Percentiles rank a stretch among this genome's conserved stretches.
Evolutionary conservation across 352 stramenopile genomes (phyloP).

Genomic region (Phytophthora litchii): DNA sequence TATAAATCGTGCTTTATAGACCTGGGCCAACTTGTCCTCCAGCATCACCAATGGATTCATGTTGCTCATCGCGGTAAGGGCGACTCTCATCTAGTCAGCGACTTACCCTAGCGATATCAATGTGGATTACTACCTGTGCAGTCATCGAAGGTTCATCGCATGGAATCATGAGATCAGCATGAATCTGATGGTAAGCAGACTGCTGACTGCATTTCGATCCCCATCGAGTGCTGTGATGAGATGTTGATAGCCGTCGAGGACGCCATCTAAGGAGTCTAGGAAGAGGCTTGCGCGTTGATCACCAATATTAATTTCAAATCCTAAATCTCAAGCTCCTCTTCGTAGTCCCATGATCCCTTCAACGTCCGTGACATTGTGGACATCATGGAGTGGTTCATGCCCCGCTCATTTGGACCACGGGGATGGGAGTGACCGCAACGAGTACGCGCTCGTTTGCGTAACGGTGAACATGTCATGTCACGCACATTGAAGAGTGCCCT

Average conservation of each 20-base stretch:
- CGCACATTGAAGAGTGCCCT: background rate
- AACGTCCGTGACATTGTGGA: background rate
- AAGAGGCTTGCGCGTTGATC: too few species aligned
- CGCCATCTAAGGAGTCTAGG: too few species aligned
- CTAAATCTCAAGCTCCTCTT: background rate
- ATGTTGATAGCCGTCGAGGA: too few species aligned
- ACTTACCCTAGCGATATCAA: background rate
- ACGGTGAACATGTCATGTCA: conserved; percentile 1
- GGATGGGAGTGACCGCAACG: conserved; percentile 1
- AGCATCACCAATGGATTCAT: background rate
- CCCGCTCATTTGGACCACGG: conserved; percentile 6
- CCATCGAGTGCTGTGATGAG: too few species aligned
- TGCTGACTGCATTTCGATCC: too few species aligned
- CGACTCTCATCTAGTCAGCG: background rate
- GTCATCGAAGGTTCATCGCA: background rate
- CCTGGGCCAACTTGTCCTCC: background rate
- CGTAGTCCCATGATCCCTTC: background rate
- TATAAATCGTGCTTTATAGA: conserved; percentile 3
- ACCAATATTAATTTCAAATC: background rate
- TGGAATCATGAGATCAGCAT: background rate
- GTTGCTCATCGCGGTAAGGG: background rate
- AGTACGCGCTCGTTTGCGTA: conserved; percentile 8
- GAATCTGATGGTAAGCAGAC: too few species aligned
- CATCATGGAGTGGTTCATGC: background rate
- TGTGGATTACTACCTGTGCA: background rate